These are phyloP conservation scores for Alternaria triticimaculans DNA, from an alignment of 2,329 filamentous ascomycete genomes.

Conservation along the genomic window DNA sequence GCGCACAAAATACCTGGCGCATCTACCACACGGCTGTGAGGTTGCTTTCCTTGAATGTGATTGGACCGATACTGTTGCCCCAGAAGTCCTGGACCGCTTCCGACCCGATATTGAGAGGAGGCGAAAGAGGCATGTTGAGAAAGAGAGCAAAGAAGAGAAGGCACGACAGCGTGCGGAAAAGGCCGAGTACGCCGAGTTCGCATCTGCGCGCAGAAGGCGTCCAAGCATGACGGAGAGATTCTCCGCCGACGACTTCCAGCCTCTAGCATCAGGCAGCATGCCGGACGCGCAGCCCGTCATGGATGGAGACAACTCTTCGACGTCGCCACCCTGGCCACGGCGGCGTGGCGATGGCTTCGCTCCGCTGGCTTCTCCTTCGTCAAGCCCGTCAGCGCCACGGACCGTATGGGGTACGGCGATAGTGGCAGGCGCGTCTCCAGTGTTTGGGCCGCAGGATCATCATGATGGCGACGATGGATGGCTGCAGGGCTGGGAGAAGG, in stretches of 20 bases:
- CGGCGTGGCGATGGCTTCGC: constrained; percentile 66
- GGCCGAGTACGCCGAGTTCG: constrained; percentile 74
- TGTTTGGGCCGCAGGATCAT: constrained; percentile 53
- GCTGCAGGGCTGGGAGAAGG: constrained; percentile 82
- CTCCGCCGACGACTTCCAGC: constrained; percentile 57
- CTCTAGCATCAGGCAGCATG: constrained; percentile 38
- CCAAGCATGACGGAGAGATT: constrained; percentile 61
- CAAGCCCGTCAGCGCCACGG: constrained; percentile 75
- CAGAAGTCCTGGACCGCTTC: constrained; percentile 77
- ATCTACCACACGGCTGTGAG: constrained; percentile 88
- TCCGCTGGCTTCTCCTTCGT: constrained; percentile 77
- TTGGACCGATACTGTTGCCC: constrained; percentile 86
- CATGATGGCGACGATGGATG: constrained; percentile 75
- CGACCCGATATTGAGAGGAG: constrained; percentile 76
- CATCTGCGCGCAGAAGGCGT: constrained; percentile 67
- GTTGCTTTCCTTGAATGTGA: constrained; percentile 92
- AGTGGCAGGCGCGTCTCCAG: constrained; percentile 64
- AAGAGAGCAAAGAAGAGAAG: constrained; percentile 84
- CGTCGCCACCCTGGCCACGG: constrained; percentile 58
- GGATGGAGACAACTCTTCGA: constrained; percentile 47
- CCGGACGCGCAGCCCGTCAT: constrained; percentile 31
- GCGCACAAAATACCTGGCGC: constrained; percentile 83
- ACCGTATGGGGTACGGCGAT: constrained; percentile 94
- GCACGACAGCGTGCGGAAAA: constrained; percentile 83
- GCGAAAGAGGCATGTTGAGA: constrained; percentile 79